Base-by-base conservation (phyloP, 2,329 filamentous ascomycete species). In the Byssochlamys sp. region DNA sequence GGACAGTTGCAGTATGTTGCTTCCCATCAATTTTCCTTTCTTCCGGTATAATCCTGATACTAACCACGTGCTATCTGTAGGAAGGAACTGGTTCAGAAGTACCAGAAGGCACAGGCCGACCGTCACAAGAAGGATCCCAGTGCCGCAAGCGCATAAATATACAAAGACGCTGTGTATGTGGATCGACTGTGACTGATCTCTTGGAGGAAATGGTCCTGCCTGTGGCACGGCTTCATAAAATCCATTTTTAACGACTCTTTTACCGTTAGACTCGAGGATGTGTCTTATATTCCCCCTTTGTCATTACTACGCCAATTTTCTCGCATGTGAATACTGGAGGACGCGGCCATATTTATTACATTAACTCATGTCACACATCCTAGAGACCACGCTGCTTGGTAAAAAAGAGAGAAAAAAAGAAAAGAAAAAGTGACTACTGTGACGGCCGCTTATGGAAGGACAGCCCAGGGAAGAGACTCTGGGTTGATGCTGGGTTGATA, bases 1-100 rank as follows among this genome's bases (percentile, higher is more conserved):
- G 84, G 85, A 67, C 91, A 97, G 71, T 73, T 97, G 73, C 94
- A 99, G 87, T 89, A 86, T 71, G 86, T 84, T 62, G 51, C 56
- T 4, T 12, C 45, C 5, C n/a, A 51, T 26, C 26, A 26, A 25
- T 27, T n/a, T 29, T 2, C 25, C 7, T 10, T 24, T 33, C 12
- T 45, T n/a, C 19, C 57, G 55, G 57, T 58, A 49, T 52, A 24
- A 31, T 54, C 2, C 50, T 31, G 6, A 53, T 19, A 26, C 49
- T 28, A 9, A 58, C 60, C 65, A 59, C 39, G 4, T 33, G 50
- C 27, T 57, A n/a, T 26, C 4, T 60, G 61, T 59, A 80, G 77
- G 65, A 88, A 83, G 74, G 86, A 89, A 71, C 74, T 89, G 54
- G 77, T 89, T 49, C 80, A 82, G 26, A 86, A 87, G 73, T 81